Evolutionary conservation across 306 rosid species (phyloP).

Genomic region (Lathyrus tuberosus): DNA sequence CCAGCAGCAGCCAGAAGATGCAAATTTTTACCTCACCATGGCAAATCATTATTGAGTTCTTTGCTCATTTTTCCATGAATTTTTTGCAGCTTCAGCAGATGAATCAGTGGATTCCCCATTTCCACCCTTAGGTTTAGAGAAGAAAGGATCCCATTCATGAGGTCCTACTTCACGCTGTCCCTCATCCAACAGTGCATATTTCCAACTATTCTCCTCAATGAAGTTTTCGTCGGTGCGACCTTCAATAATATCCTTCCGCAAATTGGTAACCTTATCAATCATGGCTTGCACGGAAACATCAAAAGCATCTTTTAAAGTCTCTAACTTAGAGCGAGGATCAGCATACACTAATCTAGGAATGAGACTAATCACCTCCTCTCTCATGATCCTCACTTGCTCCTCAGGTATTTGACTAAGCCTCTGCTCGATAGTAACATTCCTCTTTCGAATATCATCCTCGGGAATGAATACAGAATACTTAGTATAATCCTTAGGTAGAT

Average conservation of each 20-base stretch:
- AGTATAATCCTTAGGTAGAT: slow-evolving; percentile 83
- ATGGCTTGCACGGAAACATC: slow-evolving; percentile 91
- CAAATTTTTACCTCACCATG: slow-evolving; percentile 31
- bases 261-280: slow-evolving; percentile 77
- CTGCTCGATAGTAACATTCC: slow-evolving; percentile 77
- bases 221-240: slow-evolving; percentile 70
- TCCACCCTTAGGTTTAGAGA: slow-evolving; percentile 89
- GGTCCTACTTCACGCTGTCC: slow-evolving; percentile 91
- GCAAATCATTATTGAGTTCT: slow-evolving; percentile 52
- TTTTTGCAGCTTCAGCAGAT: slow-evolving; percentile 79
- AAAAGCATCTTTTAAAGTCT: slow-evolving; percentile 81
- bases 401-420: slow-evolving; percentile 72
- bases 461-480: slow-evolving; percentile 91
- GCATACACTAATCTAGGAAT: slow-evolving; percentile 90
- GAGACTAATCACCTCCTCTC: slow-evolving; percentile 90
- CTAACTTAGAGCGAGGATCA: slow-evolving; percentile 88
- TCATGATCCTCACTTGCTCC: slow-evolving; percentile 74
- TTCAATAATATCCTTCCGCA: slow-evolving; percentile 78
- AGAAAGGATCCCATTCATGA: slow-evolving; percentile 99
- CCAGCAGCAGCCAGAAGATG: slow-evolving; percentile 23
- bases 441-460: slow-evolving; percentile 79
- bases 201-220: slow-evolving; percentile 97
- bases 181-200: slow-evolving; percentile 84
- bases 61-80: slow-evolving; percentile 93
- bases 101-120: slow-evolving; percentile 66